phyloP scores from a whole-genome alignment of 1,284 basidiomycete species.

The Leccinum holopus region DNA sequence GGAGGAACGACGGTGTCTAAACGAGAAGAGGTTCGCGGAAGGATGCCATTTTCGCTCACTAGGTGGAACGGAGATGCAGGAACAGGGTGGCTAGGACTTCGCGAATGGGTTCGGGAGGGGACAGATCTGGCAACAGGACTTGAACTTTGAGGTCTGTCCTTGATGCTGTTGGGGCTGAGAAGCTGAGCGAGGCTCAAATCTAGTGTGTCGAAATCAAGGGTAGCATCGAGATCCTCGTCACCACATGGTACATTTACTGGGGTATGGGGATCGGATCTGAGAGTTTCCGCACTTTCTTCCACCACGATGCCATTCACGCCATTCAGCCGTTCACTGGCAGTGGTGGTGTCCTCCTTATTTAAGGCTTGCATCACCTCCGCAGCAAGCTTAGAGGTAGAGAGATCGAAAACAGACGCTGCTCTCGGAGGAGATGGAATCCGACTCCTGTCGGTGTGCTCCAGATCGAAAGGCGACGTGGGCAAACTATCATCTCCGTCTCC shows the following conservation, averaged over 20 bases:
- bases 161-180: slow-evolving; percentile 50
- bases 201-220: slow-evolving; percentile 51
- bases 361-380: slow-evolving; percentile 60
- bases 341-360: slow-evolving; percentile 39
- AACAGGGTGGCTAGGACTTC: slow-evolving; percentile 21
- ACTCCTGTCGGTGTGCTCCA: slow-evolving; percentile 18
- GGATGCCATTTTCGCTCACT: not conserved
- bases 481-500: slow-evolving; percentile 17
- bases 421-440: slow-evolving; percentile 24
- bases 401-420: slow-evolving; percentile 50
- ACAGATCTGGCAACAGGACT: slow-evolving; percentile 9
- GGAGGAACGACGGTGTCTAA: slow-evolving; percentile 12
- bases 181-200: slow-evolving; percentile 65
- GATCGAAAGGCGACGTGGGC: slow-evolving; percentile 23
- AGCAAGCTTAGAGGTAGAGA: slow-evolving; percentile 54
- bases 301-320: slow-evolving; percentile 42
- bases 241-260: slow-evolving; percentile 4
- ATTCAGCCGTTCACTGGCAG: slow-evolving; percentile 48
- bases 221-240: slow-evolving; percentile 36
- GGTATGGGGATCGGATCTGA: slow-evolving; percentile 3
- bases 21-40: slow-evolving; percentile 15
- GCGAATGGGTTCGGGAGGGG: slow-evolving; percentile 24
- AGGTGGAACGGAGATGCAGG: slow-evolving; percentile 6
- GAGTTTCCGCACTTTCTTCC: slow-evolving; percentile 33
- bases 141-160: slow-evolving; percentile 19